Evolutionary conservation across 306 rosid species (phyloP).

Genomic region (Gynostemma pentaphyllum): DNA sequence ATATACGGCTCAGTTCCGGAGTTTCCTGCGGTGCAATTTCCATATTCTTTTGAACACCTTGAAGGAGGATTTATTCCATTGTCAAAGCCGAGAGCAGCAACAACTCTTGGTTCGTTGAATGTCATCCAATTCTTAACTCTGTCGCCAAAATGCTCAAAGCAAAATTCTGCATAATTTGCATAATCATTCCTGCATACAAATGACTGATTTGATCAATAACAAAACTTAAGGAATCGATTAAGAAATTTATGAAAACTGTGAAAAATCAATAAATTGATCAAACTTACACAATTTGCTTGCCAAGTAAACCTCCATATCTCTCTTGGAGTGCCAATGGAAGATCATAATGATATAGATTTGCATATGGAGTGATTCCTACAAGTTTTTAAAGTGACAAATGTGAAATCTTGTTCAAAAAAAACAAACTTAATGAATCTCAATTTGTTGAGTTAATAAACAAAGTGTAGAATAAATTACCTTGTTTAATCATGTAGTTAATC

Average conservation of each 20-base stretch:
- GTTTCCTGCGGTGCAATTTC: conserved; percentile 67
- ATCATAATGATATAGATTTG: conserved; percentile 86
- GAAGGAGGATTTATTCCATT: conserved; percentile 70
- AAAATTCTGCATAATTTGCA: conserved; percentile 73
- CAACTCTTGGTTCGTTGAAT: conserved; percentile 73
- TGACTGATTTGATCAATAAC: no score
- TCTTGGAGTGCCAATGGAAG: conserved; percentile 77
- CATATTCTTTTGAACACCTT: conserved; percentile 71
- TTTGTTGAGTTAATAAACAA: not conserved
- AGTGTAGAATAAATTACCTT: conserved; percentile 29
- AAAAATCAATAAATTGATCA: not conserved
- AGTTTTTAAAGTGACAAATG: no score
- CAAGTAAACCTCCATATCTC: conserved; percentile 55
- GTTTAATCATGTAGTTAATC: conserved; percentile 55
- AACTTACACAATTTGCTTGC: conserved; percentile 64
- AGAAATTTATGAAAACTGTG: no score
- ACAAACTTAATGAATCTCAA: not conserved
- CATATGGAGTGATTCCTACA: conserved; percentile 81
- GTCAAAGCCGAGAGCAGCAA: conserved; percentile 87
- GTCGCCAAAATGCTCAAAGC: conserved; percentile 82
- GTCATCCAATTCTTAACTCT: conserved; percentile 96
- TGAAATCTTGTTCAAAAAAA: no score
- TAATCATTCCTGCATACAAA: conserved; percentile 51
- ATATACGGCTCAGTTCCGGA: conserved; percentile 80
- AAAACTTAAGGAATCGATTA: no score